phyloP scores from a whole-genome alignment of 768 basidiomycete genomes.

The Tricholoma furcatifolium region DNA sequence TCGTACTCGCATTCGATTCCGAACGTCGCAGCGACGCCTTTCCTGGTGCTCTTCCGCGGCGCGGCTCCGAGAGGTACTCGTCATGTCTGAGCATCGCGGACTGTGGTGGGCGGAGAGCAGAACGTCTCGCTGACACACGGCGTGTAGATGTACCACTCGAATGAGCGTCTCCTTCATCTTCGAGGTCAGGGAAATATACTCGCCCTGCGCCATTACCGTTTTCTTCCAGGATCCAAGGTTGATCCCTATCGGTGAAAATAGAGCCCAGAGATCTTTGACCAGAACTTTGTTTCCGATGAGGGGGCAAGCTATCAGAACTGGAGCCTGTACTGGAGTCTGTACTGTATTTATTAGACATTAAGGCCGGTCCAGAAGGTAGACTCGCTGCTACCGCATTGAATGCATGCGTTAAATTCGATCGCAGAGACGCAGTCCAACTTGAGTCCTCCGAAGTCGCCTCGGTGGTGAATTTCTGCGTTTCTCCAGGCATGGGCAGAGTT shows the following conservation, averaged over 20 bases:
- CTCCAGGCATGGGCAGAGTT: constrained; percentile 28
- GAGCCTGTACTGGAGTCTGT: too few species aligned
- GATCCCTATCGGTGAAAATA: constrained; percentile 17
- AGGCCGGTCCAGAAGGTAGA: constrained; percentile 21
- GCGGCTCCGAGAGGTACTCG: constrained; percentile 3
- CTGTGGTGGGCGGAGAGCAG: constrained; percentile 15
- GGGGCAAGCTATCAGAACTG: constrained; percentile 24
- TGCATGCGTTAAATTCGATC: constrained; percentile 44
- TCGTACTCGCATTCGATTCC: constrained; percentile 22
- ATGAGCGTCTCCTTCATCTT: constrained; percentile 7
- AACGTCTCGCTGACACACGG: constrained; percentile 16
- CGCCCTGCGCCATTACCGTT: constrained; percentile 35
- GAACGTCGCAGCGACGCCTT: constrained; percentile 8
- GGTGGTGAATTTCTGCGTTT: constrained; percentile 3
- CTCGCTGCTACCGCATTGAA: constrained; percentile 50
- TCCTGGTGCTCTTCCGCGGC: constrained; percentile 1
- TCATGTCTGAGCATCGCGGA: constrained; percentile 12
- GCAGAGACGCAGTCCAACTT: constrained; percentile 42
- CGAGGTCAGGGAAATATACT: constrained; percentile 33
- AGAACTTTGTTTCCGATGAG: constrained; percentile 20
- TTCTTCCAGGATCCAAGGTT: constrained; percentile 40
- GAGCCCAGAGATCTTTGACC: constrained; percentile 11
- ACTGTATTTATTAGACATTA: constrained; percentile 1
- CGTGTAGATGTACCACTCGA: constrained; percentile 7
- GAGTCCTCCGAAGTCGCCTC: constrained; percentile 16